Percentiles rank a stretch among this genome's conserved stretches.
These are phyloP conservation scores for Cercospora berteroae DNA, from an alignment of 2,329 filamentous ascomycete genomes.

Conservation along the genomic window DNA sequence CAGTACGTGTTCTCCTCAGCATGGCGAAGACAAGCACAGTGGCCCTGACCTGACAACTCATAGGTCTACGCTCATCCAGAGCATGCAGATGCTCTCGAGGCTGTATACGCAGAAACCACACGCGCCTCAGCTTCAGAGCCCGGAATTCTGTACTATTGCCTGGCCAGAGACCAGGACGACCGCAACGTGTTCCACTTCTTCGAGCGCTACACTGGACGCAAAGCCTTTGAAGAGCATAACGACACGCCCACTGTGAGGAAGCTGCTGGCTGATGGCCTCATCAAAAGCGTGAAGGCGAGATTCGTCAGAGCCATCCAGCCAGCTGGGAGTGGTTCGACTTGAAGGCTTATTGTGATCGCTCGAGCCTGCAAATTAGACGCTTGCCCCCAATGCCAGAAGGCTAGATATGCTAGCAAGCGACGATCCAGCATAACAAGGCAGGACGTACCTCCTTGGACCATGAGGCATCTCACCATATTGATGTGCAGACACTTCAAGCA, in stretches of 20 bases:
- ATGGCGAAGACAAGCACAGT: neutral
- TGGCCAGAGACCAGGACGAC: constrained; percentile 34
- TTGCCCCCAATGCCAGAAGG: no score
- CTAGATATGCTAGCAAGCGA: neutral
- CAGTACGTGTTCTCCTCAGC: neutral
- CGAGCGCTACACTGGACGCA: constrained; percentile 34
- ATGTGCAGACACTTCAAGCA: neutral
- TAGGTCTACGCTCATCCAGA: constrained; percentile 35
- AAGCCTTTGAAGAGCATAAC: constrained; percentile 37
- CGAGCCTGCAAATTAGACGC: neutral
- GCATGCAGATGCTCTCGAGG: constrained; percentile 36
- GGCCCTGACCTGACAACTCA: neutral
- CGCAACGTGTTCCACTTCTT: constrained; percentile 39
- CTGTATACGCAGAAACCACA: constrained; percentile 36
- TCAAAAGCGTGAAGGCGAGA: constrained; percentile 17
- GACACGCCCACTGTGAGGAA: constrained; percentile 34
- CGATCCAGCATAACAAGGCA: neutral
- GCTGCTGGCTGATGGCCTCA: constrained; percentile 24
- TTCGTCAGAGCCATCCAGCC: constrained; percentile 14
- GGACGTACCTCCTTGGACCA: neutral
- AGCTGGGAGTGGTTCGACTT: neutral
- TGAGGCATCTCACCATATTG: neutral
- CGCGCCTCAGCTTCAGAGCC: constrained; percentile 31
- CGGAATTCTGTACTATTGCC: constrained; percentile 36
- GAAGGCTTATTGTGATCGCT: neutral